Percentiles rank a stretch among this genome's conserved stretches.
phyloP scores from a whole-genome alignment of 257 asterid genomes.

The Leonotis leonurus region DNA sequence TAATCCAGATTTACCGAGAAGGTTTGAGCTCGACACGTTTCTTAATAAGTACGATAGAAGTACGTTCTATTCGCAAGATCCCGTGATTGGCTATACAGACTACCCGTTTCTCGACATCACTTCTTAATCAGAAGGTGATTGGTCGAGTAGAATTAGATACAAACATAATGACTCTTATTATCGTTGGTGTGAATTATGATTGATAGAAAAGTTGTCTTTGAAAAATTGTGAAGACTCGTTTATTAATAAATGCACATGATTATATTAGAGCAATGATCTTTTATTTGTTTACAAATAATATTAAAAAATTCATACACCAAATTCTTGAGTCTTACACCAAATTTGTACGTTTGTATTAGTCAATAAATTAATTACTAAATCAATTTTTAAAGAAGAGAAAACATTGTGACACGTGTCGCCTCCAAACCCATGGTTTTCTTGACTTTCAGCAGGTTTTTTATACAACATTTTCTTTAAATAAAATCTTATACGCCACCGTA shows the following conservation, averaged over 20 bases:
- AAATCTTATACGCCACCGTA: too few species aligned
- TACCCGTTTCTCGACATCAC: conserved; percentile 45
- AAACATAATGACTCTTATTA: too few species aligned
- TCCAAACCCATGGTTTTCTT: neutral
- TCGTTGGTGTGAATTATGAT: too few species aligned
- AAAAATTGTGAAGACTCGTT: too few species aligned
- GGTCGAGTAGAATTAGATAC: too few species aligned
- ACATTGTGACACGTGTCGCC: neutral
- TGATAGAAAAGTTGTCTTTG: too few species aligned
- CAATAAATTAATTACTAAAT: neutral
- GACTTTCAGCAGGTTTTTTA: neutral
- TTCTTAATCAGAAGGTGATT: too few species aligned
- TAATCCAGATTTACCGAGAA: conserved; percentile 56
- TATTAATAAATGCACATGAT: too few species aligned
- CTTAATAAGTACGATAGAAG: conserved; percentile 40
- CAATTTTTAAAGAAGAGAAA: neutral
- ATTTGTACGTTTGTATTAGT: neutral
- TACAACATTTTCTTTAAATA: too few species aligned
- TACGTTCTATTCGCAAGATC: conserved; percentile 55
- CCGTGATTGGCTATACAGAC: conserved; percentile 62
- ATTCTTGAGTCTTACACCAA: neutral
- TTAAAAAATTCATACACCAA: too few species aligned
- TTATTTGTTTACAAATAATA: too few species aligned
- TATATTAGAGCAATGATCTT: too few species aligned
- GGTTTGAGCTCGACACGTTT: conserved; percentile 42